Evolutionary conservation across 805 yeast species (phyloP).

Genomic region (Ogataea corticis): DNA sequence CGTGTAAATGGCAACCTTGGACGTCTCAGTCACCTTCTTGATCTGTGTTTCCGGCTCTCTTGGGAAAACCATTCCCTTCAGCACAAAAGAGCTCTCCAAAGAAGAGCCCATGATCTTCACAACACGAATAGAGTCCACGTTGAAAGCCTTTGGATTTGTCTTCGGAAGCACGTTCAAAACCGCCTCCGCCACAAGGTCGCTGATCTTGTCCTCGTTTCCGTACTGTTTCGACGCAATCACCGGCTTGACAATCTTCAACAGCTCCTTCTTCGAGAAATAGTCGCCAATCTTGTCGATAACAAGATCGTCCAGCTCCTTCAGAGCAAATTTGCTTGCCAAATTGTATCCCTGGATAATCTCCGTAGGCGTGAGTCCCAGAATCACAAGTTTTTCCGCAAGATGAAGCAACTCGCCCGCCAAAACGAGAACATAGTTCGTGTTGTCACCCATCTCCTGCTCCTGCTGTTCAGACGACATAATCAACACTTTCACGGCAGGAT

Average conservation of each 20-base stretch:
- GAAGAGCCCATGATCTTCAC: conserved; percentile 96
- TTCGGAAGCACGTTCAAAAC: conserved; percentile 76
- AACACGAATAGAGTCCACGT: conserved; percentile 91
- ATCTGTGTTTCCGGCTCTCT: conserved; percentile 94
- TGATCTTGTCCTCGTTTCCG: conserved; percentile 78
- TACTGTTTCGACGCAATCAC: conserved; percentile 93
- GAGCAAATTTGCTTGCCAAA: conserved; percentile 76
- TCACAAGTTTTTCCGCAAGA: conserved; percentile 80
- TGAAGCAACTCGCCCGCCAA: conserved; percentile 91
- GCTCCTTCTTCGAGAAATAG: conserved; percentile 52
- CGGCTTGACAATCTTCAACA: conserved; percentile 75
- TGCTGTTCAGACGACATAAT: conserved; percentile 98
- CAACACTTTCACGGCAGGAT: conserved; percentile 93
- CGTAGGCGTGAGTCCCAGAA: conserved; percentile 84
- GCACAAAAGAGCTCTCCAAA: conserved; percentile 68
- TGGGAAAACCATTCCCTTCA: conserved; percentile 98
- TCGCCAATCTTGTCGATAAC: conserved; percentile 63
- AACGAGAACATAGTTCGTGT: conserved; percentile 86
- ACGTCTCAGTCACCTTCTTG: conserved; percentile 57
- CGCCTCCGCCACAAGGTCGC: conserved; percentile 82
- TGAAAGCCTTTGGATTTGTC: conserved; percentile 64
- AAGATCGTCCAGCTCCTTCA: conserved; percentile 65
- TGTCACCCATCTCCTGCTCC: conserved; percentile 96
- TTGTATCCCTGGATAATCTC: conserved; percentile 93
- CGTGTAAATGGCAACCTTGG: conserved; percentile 90